A percentile compares a stretch with the other conserved stretches of the same genome.
Conservation (phyloP, 495 filamentous ascomycete genomes). For the Annulohypoxylon stygium region DNA sequence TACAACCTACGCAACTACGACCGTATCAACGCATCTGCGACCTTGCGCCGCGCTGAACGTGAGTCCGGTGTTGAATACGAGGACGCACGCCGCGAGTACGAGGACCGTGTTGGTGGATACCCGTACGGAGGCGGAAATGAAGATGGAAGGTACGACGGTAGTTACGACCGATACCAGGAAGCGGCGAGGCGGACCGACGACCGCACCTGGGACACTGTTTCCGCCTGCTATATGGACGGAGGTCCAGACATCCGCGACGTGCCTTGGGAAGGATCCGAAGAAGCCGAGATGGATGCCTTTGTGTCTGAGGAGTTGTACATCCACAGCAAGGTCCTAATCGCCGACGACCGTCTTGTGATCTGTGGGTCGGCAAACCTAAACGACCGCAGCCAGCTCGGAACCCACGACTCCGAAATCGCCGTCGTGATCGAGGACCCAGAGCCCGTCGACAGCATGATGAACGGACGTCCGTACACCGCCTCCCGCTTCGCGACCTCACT, state of each 20-base stretch:
- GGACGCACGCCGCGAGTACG: conserved; percentile 74
- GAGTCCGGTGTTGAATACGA: conserved; percentile 80
- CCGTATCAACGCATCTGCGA: conserved; percentile 79
- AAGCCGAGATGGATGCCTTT: conserved; percentile 86
- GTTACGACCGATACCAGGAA: conserved; percentile 73
- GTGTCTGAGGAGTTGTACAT: conserved; percentile 95
- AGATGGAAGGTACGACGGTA: conserved; percentile 32
- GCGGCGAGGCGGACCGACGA: conserved; percentile 67
- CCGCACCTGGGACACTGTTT: conserved; percentile 79
- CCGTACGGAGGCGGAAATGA: conserved; percentile 33
- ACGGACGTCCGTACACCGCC: conserved; percentile 75
- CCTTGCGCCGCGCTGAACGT: conserved; percentile 74
- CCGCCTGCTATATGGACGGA: conserved; percentile 85
- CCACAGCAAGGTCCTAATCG: conserved; percentile 93
- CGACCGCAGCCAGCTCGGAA: conserved; percentile 91
- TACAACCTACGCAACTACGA: conserved; percentile 97
- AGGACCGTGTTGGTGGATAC: conserved; percentile 63
- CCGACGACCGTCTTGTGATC: conserved; percentile 89
- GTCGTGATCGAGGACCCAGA: conserved; percentile 83
- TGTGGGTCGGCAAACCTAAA: conserved; percentile 95
- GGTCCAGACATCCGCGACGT: conserved; percentile 80
- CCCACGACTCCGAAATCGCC: conserved; percentile 88
- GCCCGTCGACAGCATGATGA: conserved; percentile 77
- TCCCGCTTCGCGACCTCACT: conserved; percentile 86
- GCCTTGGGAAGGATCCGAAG: conserved; percentile 81